Evolutionary conservation across 768 basidiomycete species (phyloP).

Genomic region (Mycena leptocephala): DNA sequence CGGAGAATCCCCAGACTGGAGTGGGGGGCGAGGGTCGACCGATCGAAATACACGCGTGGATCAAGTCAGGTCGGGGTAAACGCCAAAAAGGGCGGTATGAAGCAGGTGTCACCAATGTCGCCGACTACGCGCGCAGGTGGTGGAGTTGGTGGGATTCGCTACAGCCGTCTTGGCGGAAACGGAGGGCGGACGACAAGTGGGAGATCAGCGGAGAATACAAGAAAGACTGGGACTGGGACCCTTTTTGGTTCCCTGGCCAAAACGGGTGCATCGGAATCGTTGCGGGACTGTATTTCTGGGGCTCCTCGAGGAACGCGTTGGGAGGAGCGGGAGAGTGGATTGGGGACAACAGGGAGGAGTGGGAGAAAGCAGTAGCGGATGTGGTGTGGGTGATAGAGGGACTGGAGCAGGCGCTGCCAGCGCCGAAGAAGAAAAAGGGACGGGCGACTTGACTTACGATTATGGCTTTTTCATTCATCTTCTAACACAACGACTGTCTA

Average conservation of each 20-base stretch:
- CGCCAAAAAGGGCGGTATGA: background rate
- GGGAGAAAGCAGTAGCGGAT: background rate
- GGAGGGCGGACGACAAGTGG: background rate
- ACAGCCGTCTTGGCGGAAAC: background rate
- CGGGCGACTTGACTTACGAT: too few relatives aligned
- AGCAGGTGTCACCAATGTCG: background rate
- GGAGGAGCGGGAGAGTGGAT: background rate
- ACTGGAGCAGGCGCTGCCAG: background rate
- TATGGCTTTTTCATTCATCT: background rate
- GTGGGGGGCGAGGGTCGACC: background rate
- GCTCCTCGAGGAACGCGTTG: background rate
- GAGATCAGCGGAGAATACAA: background rate
- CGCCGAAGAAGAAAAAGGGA: background rate
- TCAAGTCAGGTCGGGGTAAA: background rate
- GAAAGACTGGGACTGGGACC: background rate
- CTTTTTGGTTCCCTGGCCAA: background rate
- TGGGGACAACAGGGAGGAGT: background rate
- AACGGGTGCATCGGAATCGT: background rate
- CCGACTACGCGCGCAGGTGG: background rate
- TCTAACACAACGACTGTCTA: background rate
- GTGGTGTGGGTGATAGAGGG: background rate
- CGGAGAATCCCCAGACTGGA: background rate
- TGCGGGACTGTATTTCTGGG: constrained; percentile 3
- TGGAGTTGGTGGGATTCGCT: background rate
- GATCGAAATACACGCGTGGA: background rate